Conservation (phyloP, 2,329 filamentous ascomycete genomes). For the Colletotrichum tanaceti region DNA sequence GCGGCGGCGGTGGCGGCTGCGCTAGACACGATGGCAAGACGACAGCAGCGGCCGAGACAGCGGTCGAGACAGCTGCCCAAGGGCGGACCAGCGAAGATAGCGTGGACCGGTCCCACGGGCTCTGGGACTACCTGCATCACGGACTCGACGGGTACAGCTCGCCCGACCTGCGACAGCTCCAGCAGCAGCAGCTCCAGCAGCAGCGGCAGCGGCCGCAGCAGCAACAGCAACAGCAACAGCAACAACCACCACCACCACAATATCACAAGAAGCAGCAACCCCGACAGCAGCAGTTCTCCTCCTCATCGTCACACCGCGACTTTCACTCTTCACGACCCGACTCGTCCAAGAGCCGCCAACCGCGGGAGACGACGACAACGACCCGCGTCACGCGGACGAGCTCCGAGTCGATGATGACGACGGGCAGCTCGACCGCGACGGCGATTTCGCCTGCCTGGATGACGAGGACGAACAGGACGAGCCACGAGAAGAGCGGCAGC, state of each 20-base stretch:
- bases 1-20: slow-evolving; percentile 19
- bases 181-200: slow-evolving; percentile 20
- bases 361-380: neutral
- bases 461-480: slow-evolving; percentile 5
- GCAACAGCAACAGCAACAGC: no score
- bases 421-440: neutral
- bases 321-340: slow-evolving; percentile 22
- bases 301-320: slow-evolving; percentile 27
- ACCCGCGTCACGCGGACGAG: slow-evolving; percentile 13
- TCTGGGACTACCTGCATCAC: slow-evolving; percentile 38
- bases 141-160: slow-evolving; percentile 38
- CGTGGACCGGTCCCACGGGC: slow-evolving; percentile 30
- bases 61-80: slow-evolving; percentile 10
- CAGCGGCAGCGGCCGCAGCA: no score
- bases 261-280: neutral
- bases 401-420: slow-evolving; percentile 14
- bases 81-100: slow-evolving; percentile 32
- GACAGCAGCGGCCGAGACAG: slow-evolving; percentile 9
- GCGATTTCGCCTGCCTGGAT: slow-evolving; percentile 10
- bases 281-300: slow-evolving; percentile 7
- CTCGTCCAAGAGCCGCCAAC: slow-evolving; percentile 30
- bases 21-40: slow-evolving; percentile 24
- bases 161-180: slow-evolving; percentile 27
- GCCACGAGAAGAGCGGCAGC: slow-evolving; percentile 35
- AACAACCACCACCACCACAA: neutral